Conservation (phyloP, 106 monocot genomes). For the Gastrodia elata region DNA sequence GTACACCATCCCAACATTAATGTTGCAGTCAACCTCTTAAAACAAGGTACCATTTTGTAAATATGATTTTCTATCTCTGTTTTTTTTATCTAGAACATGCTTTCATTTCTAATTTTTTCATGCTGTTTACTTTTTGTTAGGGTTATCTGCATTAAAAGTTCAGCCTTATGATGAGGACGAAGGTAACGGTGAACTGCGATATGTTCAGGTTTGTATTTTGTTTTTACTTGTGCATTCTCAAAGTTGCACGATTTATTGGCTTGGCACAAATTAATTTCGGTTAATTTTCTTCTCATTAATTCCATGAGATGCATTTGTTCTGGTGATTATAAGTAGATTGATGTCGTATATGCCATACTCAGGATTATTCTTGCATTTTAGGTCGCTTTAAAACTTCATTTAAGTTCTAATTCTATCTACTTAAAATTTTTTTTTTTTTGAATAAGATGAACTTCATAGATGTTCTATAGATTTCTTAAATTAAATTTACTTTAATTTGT, state of each 20-base stretch:
- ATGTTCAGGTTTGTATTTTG: slow-evolving; percentile 68
- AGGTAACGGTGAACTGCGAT: slow-evolving; percentile 82
- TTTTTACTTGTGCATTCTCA: background rate
- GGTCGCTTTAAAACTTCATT: background rate
- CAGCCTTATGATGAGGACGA: slow-evolving; percentile 81
- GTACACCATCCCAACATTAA: slow-evolving; percentile 96
- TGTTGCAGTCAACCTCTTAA: slow-evolving; percentile 61
- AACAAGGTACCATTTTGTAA: slow-evolving; percentile 41
- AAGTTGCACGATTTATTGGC: background rate
- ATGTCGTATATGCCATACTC: too few relatives aligned
- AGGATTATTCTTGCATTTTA: background rate
- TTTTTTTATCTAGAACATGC: background rate
- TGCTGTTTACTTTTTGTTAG: slow-evolving; percentile 22
- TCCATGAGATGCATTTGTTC: background rate
- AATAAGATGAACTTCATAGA: too few relatives aligned
- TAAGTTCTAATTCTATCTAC: too few relatives aligned
- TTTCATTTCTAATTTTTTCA: slow-evolving; percentile 18
- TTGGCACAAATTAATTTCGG: background rate
- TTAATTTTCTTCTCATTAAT: background rate
- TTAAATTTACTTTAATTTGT: too few relatives aligned
- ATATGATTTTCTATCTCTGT: background rate
- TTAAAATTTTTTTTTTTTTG: too few relatives aligned
- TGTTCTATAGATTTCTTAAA: too few relatives aligned
- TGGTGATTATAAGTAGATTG: background rate
- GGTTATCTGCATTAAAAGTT: slow-evolving; percentile 55